Percentiles rank a stretch among this genome's conserved stretches.
Evolutionary conservation across 2,329 filamentous ascomycete species (phyloP).

Genomic region (Epichloe brachyelytri): DNA sequence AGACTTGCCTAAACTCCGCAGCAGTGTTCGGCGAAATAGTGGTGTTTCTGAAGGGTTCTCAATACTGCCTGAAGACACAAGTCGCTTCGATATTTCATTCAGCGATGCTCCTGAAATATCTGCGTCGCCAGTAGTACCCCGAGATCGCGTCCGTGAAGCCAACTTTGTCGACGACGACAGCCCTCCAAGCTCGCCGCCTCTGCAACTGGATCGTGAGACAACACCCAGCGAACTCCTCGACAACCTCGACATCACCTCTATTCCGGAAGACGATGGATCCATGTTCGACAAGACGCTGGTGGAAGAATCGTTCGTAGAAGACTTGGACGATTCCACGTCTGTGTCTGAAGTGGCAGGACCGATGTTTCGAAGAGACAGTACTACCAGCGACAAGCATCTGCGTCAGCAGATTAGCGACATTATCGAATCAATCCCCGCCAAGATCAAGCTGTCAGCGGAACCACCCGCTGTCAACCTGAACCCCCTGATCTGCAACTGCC

Average conservation of each 20-base stretch:
- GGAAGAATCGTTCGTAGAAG: slow-evolving; percentile 32
- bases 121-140: slow-evolving; percentile 25
- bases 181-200: slow-evolving; percentile 36
- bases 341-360: slow-evolving; percentile 16
- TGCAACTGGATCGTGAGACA: slow-evolving; percentile 10
- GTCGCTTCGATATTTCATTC: slow-evolving; percentile 25
- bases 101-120: slow-evolving; percentile 32
- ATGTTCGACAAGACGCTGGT: slow-evolving; percentile 26
- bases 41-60: slow-evolving; percentile 25
- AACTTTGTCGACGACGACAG: slow-evolving; percentile 27
- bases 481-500: slow-evolving; percentile 44
- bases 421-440: slow-evolving; percentile 62
- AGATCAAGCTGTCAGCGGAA: slow-evolving; percentile 58
- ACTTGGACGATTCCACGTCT: slow-evolving; percentile 29
- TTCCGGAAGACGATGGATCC: slow-evolving; percentile 27
- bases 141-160: slow-evolving; percentile 18
- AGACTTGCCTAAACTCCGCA: slow-evolving; percentile 24
- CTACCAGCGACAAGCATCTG: slow-evolving; percentile 50
- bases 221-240: slow-evolving; percentile 30
- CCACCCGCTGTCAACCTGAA: slow-evolving; percentile 39
- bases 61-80: slow-evolving; percentile 23
- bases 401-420: slow-evolving; percentile 72
- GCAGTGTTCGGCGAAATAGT: slow-evolving; percentile 18
- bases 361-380: slow-evolving; percentile 19
- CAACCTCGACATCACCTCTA: slow-evolving; percentile 30